These are phyloP conservation scores for Calonectria crousiana DNA, from an alignment of 2,329 filamentous ascomycete species.

Conservation along the genomic window DNA sequence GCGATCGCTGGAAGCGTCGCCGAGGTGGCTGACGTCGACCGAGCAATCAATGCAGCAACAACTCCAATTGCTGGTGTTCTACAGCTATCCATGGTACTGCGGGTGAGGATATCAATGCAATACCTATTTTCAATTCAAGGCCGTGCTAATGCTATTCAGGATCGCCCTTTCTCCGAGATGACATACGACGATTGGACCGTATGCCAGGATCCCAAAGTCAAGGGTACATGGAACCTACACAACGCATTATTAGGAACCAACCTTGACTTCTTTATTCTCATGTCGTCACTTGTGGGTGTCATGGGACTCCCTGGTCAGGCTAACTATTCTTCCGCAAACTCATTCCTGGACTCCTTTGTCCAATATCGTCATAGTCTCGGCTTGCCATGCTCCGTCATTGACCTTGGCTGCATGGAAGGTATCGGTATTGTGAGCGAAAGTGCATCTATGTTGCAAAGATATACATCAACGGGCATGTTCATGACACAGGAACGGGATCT, in stretches of 20 bases:
- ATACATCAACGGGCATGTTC: too few species aligned
- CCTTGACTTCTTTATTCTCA: conserved; percentile 54
- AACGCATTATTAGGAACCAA: not conserved
- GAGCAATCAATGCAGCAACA: conserved; percentile 29
- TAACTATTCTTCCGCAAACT: conserved; percentile 57
- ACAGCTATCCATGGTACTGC: conserved; percentile 18
- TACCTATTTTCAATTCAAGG: too few species aligned
- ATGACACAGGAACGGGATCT: too few species aligned
- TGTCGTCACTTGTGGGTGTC: conserved; percentile 47
- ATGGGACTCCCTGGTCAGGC: conserved; percentile 50
- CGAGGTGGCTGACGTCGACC: conserved; percentile 41
- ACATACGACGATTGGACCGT: conserved; percentile 46
- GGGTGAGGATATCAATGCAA: not conserved
- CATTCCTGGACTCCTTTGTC: conserved; percentile 54
- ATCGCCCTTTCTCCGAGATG: conserved; percentile 47
- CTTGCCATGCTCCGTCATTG: conserved; percentile 29
- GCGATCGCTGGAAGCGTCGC: conserved; percentile 50
- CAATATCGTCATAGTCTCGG: conserved; percentile 49
- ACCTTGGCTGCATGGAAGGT: not conserved
- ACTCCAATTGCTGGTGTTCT: conserved; percentile 5
- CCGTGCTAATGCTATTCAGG: not conserved
- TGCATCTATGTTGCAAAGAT: too few species aligned
- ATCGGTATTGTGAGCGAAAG: too few species aligned
- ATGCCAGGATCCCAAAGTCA: conserved; percentile 46
- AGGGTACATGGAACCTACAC: conserved; percentile 53